A percentile compares a stretch with the other conserved stretches of the same genome.
Evolutionary conservation across 768 basidiomycete genomes (phyloP).

Genomic region (Leccinum incarnatum): DNA sequence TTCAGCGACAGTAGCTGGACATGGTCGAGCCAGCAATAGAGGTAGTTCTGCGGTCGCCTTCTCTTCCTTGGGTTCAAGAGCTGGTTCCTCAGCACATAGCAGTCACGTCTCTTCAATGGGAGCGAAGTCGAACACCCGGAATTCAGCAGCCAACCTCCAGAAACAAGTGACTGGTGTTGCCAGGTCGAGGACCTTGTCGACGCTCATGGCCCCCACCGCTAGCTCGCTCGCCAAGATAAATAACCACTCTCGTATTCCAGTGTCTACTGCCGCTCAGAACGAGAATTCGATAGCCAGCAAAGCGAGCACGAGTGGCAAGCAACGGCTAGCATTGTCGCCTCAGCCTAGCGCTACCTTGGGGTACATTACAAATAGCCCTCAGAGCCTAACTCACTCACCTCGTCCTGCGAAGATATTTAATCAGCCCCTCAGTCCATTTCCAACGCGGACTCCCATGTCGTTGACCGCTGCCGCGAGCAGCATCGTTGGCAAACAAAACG

Average conservation of each 20-base stretch:
- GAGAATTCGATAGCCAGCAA: constrained; percentile 16
- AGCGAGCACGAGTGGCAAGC: constrained; percentile 13
- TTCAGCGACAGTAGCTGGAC: constrained; percentile 19
- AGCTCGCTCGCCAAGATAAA: constrained; percentile 67
- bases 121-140: constrained; percentile 19
- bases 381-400: constrained; percentile 8
- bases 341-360: constrained; percentile 25
- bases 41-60: constrained; percentile 23
- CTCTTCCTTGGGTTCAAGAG: constrained; percentile 41
- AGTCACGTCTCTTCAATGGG: constrained; percentile 29
- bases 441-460: constrained; percentile 24
- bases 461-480: constrained; percentile 31
- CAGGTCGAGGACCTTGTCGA: constrained; percentile 38
- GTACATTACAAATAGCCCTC: constrained; percentile 35
- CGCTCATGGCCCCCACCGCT: constrained; percentile 71
- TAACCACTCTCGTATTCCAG: constrained; percentile 24
- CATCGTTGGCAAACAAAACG: constrained; percentile 16
- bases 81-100: constrained; percentile 25
- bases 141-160: constrained; percentile 5
- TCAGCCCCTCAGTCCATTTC: constrained; percentile 42
- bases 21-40: constrained; percentile 14
- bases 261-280: constrained; percentile 10
- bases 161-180: constrained; percentile 13
- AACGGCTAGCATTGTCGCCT: constrained; percentile 10
- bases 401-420: constrained; percentile 47